Evolutionary conservation across 2,329 filamentous ascomycete species (phyloP).

Genomic region (Pestalotiopsis sp.): DNA sequence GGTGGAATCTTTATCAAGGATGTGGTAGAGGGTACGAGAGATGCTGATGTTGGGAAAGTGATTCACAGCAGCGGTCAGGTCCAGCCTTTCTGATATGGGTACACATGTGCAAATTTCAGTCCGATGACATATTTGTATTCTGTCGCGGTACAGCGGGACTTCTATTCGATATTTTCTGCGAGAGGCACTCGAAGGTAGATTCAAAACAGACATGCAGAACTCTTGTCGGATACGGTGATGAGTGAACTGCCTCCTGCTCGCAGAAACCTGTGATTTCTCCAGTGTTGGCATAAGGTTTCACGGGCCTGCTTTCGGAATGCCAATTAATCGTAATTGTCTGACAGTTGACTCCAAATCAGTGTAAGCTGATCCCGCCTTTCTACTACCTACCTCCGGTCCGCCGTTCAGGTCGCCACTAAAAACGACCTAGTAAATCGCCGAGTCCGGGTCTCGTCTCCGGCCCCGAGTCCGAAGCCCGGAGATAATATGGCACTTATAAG

Average conservation of each 20-base stretch:
- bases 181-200: too few species aligned
- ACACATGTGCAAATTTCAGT: too few species aligned
- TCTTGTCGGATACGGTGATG: too few species aligned
- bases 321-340: too few species aligned
- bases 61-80: constrained; percentile 11
- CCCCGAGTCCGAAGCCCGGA: background rate
- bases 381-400: background rate
- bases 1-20: constrained; percentile 41
- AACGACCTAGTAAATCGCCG: background rate
- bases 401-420: background rate
- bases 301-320: too few species aligned
- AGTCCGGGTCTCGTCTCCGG: background rate
- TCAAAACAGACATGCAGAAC: too few species aligned
- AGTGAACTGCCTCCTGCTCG: too few species aligned
- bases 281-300: too few species aligned
- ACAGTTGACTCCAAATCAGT: background rate
- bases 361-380: background rate
- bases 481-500: background rate
- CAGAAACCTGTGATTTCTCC: too few species aligned
- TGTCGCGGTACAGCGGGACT: background rate
- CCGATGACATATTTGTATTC: background rate
- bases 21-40: constrained; percentile 43
- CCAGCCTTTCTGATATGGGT: constrained; percentile 4
- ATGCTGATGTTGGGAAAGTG: constrained; percentile 41
- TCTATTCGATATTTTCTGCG: too few species aligned